Evolutionary conservation across 805 yeast species (phyloP), one percentile per base, ranked within the genome.

Genomic region (Lachancea meyersii): DNA sequence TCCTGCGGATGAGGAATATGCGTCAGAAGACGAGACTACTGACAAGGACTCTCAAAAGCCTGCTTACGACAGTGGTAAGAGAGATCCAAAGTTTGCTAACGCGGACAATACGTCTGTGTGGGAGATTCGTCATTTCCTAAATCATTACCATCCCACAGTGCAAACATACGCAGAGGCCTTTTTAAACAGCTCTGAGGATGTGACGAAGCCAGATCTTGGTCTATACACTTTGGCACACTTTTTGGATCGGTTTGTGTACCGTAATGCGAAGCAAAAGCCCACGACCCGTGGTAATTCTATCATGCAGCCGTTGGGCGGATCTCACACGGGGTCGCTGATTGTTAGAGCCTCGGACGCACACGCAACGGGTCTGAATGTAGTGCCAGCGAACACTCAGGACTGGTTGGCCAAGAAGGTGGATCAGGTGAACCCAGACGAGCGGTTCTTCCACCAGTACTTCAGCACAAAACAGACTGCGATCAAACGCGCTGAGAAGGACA

Each of bases 301-400:
- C 60, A 93, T 93, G 97, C 98, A 93, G 71, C 97, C 98, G 39
- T 71, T 93, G 50, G 97, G 96, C 49, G 73, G 79, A 1, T 51
- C 63, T 5, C 54, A 51, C 30, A 80, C 86, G 17, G 86, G 84
- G 8, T 68, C 80, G 4, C 65, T 83, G 41, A 70, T 84, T 51
- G 86, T 84, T 10, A 79, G 71, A 54, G 77, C 86, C n/a, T 75
- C 86, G 11, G 72, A 68, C 48, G 57, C 52, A 13, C 61, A 62
- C 3, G 75, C 71, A n/a, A 58, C 73, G 10, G 96, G 97, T 1
- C 93, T 77, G 3, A 88, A 89, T 55, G 76, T 91, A 8, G 59
- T 74, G 11, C 96, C 97, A 1, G 94, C 77, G 3, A 88, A 89
- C 57, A 76, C 93, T 6, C 81, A 82, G 52, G 82, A 88, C 61